Conservation (phyloP, 768 basidiomycete species). For the Boletus sp. region DNA sequence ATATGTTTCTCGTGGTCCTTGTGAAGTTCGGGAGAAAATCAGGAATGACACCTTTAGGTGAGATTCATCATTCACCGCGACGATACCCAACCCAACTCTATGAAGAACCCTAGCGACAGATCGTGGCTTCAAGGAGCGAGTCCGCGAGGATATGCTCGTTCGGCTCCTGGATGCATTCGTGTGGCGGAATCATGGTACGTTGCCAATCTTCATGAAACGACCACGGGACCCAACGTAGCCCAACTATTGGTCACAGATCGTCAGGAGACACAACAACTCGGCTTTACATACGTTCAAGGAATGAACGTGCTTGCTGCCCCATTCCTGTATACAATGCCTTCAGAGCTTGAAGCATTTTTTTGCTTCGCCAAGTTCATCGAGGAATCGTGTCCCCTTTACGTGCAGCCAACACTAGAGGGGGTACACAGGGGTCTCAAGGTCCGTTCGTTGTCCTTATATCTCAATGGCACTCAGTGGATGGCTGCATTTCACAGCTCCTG, state of each 20-base stretch:
- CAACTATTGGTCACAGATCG: constrained; percentile 46
- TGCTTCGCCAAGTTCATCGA: constrained; percentile 97
- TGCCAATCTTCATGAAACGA: neutral
- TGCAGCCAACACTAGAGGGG: constrained; percentile 92
- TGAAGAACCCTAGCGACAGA: constrained; percentile 87
- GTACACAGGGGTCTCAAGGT: constrained; percentile 95
- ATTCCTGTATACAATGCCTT: constrained; percentile 96
- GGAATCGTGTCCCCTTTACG: constrained; percentile 91
- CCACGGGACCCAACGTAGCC: neutral
- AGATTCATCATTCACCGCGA: neutral
- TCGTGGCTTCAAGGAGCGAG: constrained; percentile 94
- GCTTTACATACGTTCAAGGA: constrained; percentile 96
- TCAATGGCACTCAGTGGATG: neutral
- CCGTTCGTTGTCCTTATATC: constrained; percentile 16
- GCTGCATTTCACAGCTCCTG: constrained; percentile 57
- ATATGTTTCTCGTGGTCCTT: constrained; percentile 81
- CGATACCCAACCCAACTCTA: neutral
- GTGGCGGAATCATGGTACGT: constrained; percentile 85
- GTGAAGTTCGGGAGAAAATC: constrained; percentile 87
- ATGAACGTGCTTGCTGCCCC: constrained; percentile 99
- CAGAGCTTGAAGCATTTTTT: constrained; percentile 96
- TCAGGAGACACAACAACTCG: constrained; percentile 73
- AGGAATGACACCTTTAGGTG: constrained; percentile 96
- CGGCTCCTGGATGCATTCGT: constrained; percentile 97
- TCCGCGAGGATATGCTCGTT: constrained; percentile 95